Base-by-base conservation (phyloP, 306 rosid species). In the Bauhinia variegata region DNA sequence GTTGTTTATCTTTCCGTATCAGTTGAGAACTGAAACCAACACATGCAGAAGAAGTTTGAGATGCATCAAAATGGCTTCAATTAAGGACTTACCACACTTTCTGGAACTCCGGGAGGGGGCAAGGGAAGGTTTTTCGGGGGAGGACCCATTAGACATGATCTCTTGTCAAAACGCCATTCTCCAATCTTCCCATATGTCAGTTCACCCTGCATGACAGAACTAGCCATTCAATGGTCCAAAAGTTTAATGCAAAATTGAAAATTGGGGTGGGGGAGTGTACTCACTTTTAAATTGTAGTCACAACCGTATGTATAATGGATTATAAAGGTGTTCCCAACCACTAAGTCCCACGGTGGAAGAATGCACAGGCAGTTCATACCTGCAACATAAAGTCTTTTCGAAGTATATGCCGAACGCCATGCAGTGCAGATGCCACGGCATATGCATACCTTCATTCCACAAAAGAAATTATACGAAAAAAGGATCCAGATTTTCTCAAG, bases 91-190 rank as follows among this genome's bases (percentile, higher is more conserved):
- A 89, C 97, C 82, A 92, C 96, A 73, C 85, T 89, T 89, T 89
- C 95, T 8, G 97, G 97, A 80, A 92, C 90, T 63, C 91, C 96
- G 1, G 92, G 88, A 75, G 96, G 97, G 11, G 96, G 97, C 56
- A 89, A 84, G 58, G 97, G 55, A 66, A 92, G 78, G 71, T 89
- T 85, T 78, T 75, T 83, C 3, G 97, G 97, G 4, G 89, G 95
- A 73, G 97, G 97, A 71, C 86, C 83, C 68, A 60, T 57, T 60
- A 92, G 92, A 92, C 79, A 79, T 0, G 91, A 71, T 87, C 96
- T 89, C 89, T 92, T 92, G 84, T 92, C 96, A 58, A 92, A 92
- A 57, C 91, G 95, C 97, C 97, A 92, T 71, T 89, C 96, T 38
- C 97, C 97, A 13, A 80, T 56, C 81, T 85, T 87, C 30, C 96